Evolutionary conservation across 1,139 yeast genomes (phyloP).

Genomic region (Maudiozyma humilis): DNA sequence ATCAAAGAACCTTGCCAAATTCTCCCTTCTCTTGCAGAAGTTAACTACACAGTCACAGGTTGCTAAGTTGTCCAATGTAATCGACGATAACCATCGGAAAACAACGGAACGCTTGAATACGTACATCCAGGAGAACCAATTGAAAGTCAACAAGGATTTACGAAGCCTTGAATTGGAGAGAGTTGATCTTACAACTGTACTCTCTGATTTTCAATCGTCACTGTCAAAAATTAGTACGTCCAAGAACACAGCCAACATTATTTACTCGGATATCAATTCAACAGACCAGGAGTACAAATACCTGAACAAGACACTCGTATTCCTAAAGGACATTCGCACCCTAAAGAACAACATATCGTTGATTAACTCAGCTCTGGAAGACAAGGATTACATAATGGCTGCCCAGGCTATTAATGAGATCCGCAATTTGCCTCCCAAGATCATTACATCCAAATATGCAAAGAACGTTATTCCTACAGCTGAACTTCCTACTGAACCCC

Average conservation of each 20-base stretch:
- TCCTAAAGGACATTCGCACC: constrained; percentile 56
- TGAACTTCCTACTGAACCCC: constrained; percentile 80
- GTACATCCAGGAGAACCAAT: constrained; percentile 20
- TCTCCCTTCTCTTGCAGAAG: constrained; percentile 22
- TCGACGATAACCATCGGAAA: constrained; percentile 17
- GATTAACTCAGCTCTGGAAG: constrained; percentile 22
- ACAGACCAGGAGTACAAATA: constrained; percentile 65
- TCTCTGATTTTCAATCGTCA: constrained; percentile 32
- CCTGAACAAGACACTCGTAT: constrained; percentile 55
- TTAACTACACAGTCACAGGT: constrained; percentile 28
- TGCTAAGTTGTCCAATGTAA: constrained; percentile 19
- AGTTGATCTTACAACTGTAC: constrained; percentile 39
- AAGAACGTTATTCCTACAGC: constrained; percentile 81
- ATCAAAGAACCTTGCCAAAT: constrained; percentile 25
- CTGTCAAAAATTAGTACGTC: constrained; percentile 39
- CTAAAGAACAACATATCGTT: constrained; percentile 33
- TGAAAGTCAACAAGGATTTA: constrained; percentile 27
- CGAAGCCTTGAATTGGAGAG: constrained; percentile 35
- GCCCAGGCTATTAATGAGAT: constrained; percentile 58
- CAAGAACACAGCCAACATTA: constrained; percentile 53
- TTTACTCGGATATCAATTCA: constrained; percentile 61
- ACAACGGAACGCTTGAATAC: constrained; percentile 15
- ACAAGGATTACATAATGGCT: constrained; percentile 53
- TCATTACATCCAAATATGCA: constrained; percentile 64
- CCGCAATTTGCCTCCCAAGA: constrained; percentile 58